phyloP scores from a whole-genome alignment of 2,329 filamentous ascomycete species.

The Lojkania enalia region DNA sequence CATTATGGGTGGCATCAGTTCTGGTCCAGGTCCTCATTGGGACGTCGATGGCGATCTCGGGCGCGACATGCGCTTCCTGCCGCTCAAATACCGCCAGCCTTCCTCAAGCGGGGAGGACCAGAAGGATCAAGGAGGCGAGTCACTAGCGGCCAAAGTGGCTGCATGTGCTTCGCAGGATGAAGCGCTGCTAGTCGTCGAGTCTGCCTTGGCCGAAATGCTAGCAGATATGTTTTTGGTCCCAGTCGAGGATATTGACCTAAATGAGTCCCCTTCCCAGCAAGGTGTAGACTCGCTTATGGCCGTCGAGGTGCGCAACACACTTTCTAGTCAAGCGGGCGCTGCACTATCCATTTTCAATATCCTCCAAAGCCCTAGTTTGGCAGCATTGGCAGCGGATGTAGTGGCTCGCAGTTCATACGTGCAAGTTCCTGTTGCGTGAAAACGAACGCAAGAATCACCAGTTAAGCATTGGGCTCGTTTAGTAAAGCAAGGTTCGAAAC shows the following conservation, averaged over 20 bases:
- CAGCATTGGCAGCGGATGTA: slow-evolving; percentile 2
- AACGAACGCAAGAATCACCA: too few relatives aligned
- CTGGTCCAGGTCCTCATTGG: slow-evolving; percentile 1
- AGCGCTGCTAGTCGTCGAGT: slow-evolving; percentile 7
- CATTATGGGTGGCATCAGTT: slow-evolving; percentile 5
- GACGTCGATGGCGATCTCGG: not conserved
- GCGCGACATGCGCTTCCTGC: slow-evolving; percentile 10
- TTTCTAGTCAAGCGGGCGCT: slow-evolving; percentile 18
- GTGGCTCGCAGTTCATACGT: too few relatives aligned
- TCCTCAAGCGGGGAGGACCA: not conserved
- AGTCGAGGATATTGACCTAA: slow-evolving; percentile 9
- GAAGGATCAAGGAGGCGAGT: not conserved
- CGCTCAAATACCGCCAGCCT: slow-evolving; percentile 4
- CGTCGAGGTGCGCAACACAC: slow-evolving; percentile 28
- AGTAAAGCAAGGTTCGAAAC: too few relatives aligned
- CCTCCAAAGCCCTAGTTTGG: slow-evolving; percentile 10
- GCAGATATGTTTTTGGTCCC: slow-evolving; percentile 12
- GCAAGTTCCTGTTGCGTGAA: too few relatives aligned
- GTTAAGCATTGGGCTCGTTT: too few relatives aligned
- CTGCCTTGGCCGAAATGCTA: slow-evolving; percentile 11
- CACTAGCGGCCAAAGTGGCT: not conserved
- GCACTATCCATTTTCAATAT: slow-evolving; percentile 25
- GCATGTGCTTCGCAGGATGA: slow-evolving; percentile 1
- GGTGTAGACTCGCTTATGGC: slow-evolving; percentile 30
- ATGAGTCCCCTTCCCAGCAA: slow-evolving; percentile 12